Evolutionary conservation across 805 yeast genomes (phyloP).

Genomic region (Teunomyces barrocoloradensis): DNA sequence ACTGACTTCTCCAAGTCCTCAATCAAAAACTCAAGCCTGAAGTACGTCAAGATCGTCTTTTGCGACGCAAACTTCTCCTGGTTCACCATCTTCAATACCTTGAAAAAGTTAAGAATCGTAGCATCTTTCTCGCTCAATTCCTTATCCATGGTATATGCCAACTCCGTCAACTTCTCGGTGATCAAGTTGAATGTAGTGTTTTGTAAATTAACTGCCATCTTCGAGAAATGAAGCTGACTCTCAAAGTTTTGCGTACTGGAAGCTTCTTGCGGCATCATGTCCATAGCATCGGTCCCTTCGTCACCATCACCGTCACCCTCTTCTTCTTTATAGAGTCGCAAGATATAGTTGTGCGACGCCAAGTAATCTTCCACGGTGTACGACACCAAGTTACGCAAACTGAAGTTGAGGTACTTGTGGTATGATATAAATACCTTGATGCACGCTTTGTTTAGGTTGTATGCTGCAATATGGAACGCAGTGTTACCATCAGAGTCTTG

Average conservation of each 20-base stretch:
- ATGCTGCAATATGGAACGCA: slow-evolving; percentile 85
- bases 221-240: slow-evolving; percentile 34
- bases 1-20: slow-evolving; percentile 22
- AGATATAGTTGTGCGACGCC: slow-evolving; percentile 26
- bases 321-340: slow-evolving; percentile 17
- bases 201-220: slow-evolving; percentile 33
- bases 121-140: slow-evolving; percentile 40
- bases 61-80: slow-evolving; percentile 29
- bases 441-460: slow-evolving; percentile 21
- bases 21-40: slow-evolving; percentile 32
- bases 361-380: slow-evolving; percentile 27
- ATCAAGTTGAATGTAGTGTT: slow-evolving; percentile 31
- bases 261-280: not conserved
- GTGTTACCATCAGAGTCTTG: slow-evolving; percentile 94
- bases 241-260: slow-evolving; percentile 32
- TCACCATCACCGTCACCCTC: slow-evolving; percentile 1
- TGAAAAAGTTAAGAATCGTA: slow-evolving; percentile 24
- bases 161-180: slow-evolving; percentile 38
- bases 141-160: slow-evolving; percentile 36
- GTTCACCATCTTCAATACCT: slow-evolving; percentile 20
- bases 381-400: slow-evolving; percentile 23
- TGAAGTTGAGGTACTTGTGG: slow-evolving; percentile 24
- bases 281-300: not conserved
- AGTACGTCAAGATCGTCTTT: slow-evolving; percentile 22
- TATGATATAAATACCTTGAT: slow-evolving; percentile 22